Base-by-base conservation (phyloP, 73 alveolate genomes). In the Paraurostyla sp. region DNA sequence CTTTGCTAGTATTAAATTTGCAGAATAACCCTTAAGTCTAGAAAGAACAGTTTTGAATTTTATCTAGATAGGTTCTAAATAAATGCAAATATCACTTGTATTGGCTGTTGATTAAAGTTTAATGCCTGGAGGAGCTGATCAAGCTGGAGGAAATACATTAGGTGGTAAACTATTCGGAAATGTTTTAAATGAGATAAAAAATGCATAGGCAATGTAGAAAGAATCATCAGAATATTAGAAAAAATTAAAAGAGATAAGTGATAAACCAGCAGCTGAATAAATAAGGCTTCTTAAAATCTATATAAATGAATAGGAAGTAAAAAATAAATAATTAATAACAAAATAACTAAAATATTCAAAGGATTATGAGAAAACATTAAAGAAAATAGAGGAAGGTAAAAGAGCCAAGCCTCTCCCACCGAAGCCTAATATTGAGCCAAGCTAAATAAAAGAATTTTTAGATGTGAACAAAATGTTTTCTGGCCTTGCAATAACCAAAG, bases 391-490 rank as follows among this genome's bases (percentile, higher is more conserved):
- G 29, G 86, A 73, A 30, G 86, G 52, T 25, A 73, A 73, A 46
- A 73, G 46, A 11, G 86, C 86, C 3, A 73, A 73, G 27, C 86
- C 86, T 9, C 30, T 49, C 6, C 52, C 71, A 1, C 71, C 65
- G n/a, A 73, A 73, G 33, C 86, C 86, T 13, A 48, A 73, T 23
- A 48, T 73, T 30, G 27, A 40, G 46, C 82, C 56, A 45, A 73
- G 54, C 30, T 15, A 43, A 15, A 45, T 25, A 29, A 73, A 73
- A 48, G 86, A 73, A 22, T 65, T 65, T 65, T 11, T 65, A 18
- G 86, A 73, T 73, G 38, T 73, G 13, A 73, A 73, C 46, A 73
- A 73, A 73, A 73, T 73, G 86, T 73, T 73, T 29, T 43, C 86
- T 3, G 71, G 86, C 4, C 33, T 49, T 11, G 71, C 65, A 13